Base-by-base conservation (phyloP, 2,329 filamentous ascomycete genomes). In the Calonectria pauciramosa region DNA sequence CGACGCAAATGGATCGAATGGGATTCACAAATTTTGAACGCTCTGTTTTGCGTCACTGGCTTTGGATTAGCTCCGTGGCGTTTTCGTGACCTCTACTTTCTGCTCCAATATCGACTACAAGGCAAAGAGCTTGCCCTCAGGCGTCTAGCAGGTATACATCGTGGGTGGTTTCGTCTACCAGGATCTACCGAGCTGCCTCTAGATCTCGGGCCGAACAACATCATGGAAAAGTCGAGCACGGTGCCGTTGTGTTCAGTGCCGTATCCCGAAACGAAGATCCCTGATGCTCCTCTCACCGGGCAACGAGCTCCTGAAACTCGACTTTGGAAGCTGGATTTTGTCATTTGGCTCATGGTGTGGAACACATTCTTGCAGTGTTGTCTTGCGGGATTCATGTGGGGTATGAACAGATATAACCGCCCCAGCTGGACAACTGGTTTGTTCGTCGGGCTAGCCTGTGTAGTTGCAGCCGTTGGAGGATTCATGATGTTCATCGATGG, bases 31-130 rank as follows among this genome's bases (percentile, higher is more conserved):
- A 94, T 98, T 73, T 79, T 86, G 7, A 97, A 96, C 81, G 94
- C 90, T 0, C 90, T 98, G 1, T 98, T 98, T 88, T 97, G 95
- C 84, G 93, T 97, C 9, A 96, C 95, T 1, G 95, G 93, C 1
- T 96, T 97, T 78, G 95, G 95, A 0, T 89, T 97, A 16, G 93
- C 94, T 1, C 95, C 95, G 0, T 98, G 95, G 95, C 91, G 95
- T 38, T 94, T 96, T 79, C 89, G 95, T 38, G 95, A 98, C 82
- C 85, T 95, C 13, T 97, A 93, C 83, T 95, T 92, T 82, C 87
- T 96, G 41, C 84, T 94, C 64, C 89, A 90, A 80, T 97, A 90
- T 85, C 89, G 94, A 30, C 65, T 93, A 0, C 72, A 81, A 38
- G 86, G 89, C 71, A 85, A 91, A 67, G 82, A 89, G 34, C 83